Evolutionary conservation across 495 filamentous ascomycete species (phyloP), one percentile per base, ranked within the genome.

Genomic region (Durotheca rogersii): DNA sequence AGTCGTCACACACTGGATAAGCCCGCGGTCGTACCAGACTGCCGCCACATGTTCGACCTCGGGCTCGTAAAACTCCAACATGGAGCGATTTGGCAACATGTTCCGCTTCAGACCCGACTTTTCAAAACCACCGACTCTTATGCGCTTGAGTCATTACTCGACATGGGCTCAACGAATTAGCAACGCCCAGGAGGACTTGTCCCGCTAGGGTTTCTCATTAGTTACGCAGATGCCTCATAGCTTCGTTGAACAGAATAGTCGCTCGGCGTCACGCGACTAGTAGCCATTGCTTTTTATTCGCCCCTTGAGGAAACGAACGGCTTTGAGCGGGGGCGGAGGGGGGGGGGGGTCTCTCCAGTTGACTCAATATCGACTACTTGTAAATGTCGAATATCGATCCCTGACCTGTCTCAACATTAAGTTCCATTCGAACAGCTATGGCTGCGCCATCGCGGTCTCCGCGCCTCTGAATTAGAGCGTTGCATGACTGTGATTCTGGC

Each of bases 301-400:
- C 45, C 44, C 41, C 39, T 56, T 56, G 37, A 56, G 39, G 19
- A 55, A 30, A 33, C 2, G 43, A 33, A 25, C n/a, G 18, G 27
- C 25, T 30, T 48, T 43, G 29, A 38, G 41, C 23, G 4, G 40
- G 10, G 37, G 4, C 23, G 4, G 40, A 10, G 37, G 4, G 29
- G 43, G 41, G 17, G 4, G 40, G 10, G 37, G 4, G 38, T 41
- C 19, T 37, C 36, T 18, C 2, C 32, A 36, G 39, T 15, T 46
- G 40, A 38, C 30, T 27, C 30, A 36, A 45, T 36, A 16, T 31
- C 35, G 46, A 46, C 40, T 41, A 37, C 29, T 18, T 35, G 32
- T 18, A 17, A 25, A 54, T 47, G 20, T 21, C 16, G 46, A 30
- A 33, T 21, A 48, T 19, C 29, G 33, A 46, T 16, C 21, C 21